Conservation (phyloP, 768 basidiomycete genomes). For the Megacollybia marginata region DNA sequence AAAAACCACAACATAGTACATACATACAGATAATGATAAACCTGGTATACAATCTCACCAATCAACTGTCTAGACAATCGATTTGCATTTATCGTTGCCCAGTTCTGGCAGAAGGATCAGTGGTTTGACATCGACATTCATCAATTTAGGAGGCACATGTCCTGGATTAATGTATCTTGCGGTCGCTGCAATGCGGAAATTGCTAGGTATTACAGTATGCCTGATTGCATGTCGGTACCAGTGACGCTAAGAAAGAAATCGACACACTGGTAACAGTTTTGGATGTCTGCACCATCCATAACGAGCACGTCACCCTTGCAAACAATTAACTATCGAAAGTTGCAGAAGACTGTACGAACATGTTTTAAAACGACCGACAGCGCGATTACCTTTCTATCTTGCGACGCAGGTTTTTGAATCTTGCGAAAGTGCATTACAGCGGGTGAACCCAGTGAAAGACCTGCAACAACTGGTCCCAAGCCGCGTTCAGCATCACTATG, state of each 20-base stretch:
- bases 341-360: conserved; percentile 28
- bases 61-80: too few relatives aligned
- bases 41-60: too few relatives aligned
- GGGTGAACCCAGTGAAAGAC: conserved; percentile 68
- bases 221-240: conserved; percentile 26
- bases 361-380: conserved; percentile 54
- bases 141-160: background rate
- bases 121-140: too few relatives aligned
- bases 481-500: conserved; percentile 76
- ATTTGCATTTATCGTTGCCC: too few relatives aligned
- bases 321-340: conserved; percentile 2
- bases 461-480: conserved; percentile 65
- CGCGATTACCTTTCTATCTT: conserved; percentile 20
- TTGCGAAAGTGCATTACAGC: conserved; percentile 76
- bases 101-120: too few relatives aligned
- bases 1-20: too few relatives aligned
- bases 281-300: conserved; percentile 67
- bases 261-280: conserved; percentile 64
- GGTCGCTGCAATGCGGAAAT: conserved; percentile 76
- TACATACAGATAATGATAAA: too few relatives aligned
- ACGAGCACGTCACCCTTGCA: conserved; percentile 67
- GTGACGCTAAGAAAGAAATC: background rate
- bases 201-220: conserved; percentile 67
- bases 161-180: conserved; percentile 53
- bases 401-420: conserved; percentile 3